A percentile compares a stretch with the other conserved stretches of the same genome.
These are phyloP conservation scores for Wickerhamomyces chambardii DNA, from an alignment of 805 yeast genomes.

Conservation along the genomic window DNA sequence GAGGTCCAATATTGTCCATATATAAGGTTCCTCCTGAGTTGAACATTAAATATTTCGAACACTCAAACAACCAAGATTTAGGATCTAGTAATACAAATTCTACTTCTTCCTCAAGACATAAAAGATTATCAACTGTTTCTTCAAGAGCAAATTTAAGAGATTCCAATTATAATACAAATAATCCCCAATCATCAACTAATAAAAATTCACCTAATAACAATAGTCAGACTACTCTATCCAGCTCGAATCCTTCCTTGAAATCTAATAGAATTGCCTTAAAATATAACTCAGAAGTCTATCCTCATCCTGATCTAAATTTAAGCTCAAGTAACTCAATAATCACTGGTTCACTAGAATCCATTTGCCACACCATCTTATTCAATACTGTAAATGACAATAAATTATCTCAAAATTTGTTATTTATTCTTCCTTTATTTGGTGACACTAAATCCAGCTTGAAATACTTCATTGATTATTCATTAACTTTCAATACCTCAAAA, in stretches of 20 bases:
- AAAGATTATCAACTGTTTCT: conserved; percentile 14
- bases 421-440: conserved; percentile 47
- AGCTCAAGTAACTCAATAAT: conserved; percentile 38
- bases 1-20: conserved; percentile 56
- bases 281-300: conserved; percentile 34
- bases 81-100: conserved; percentile 2
- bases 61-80: conserved; percentile 5
- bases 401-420: conserved; percentile 31
- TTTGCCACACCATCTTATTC: conserved; percentile 68
- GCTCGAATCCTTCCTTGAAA: no score
- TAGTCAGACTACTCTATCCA: no score
- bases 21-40: conserved; percentile 48
- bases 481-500: conserved; percentile 21
- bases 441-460: conserved; percentile 34
- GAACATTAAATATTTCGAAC: conserved; percentile 33
- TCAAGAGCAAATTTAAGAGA: conserved; percentile 10
- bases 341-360: conserved; percentile 58
- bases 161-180: conserved; percentile 4
- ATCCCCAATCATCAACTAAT: no score
- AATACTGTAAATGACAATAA: conserved; percentile 31
- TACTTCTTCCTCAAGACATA: conserved; percentile 8
- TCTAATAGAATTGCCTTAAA: conserved; percentile 14
- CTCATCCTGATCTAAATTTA: conserved; percentile 53
- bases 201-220: no score
- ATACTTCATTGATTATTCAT: conserved; percentile 33